Percentiles rank a stretch among this genome's conserved stretches.
These are phyloP conservation scores for Backusella morwellensis DNA, from an alignment of 192 early-diverging fungal genomes.

Conservation along the genomic window DNA sequence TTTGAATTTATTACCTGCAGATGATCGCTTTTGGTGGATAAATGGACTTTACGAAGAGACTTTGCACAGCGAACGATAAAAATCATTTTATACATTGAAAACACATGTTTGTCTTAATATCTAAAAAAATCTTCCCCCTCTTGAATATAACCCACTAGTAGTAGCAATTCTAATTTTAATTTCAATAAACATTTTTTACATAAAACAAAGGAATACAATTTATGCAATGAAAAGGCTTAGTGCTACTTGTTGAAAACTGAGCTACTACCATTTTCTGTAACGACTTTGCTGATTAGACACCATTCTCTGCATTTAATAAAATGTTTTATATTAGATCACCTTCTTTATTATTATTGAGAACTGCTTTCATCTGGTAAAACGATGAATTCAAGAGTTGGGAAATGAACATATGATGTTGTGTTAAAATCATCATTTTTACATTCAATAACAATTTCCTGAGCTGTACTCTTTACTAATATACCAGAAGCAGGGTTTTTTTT, in stretches of 20 bases:
- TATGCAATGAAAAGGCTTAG: background rate
- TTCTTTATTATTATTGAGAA: background rate
- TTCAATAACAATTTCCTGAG: constrained; percentile 1
- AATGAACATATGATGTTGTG: background rate
- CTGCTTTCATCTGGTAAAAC: background rate
- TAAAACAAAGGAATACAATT: background rate
- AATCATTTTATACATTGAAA: background rate
- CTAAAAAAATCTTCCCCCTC: background rate
- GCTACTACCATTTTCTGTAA: too few species aligned
- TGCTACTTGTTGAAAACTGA: too few species aligned
- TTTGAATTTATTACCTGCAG: constrained; percentile 10
- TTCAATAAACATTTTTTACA: background rate
- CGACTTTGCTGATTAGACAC: too few species aligned
- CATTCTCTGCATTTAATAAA: too few species aligned
- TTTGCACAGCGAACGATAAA: background rate
- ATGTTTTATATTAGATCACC: background rate
- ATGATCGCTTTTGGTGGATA: constrained; percentile 18
- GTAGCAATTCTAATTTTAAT: background rate
- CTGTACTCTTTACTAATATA: background rate
- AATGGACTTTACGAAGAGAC: constrained; percentile 10
- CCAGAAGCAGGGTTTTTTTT: background rate
- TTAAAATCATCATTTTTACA: background rate
- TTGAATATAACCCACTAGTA: background rate
- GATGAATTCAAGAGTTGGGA: background rate
- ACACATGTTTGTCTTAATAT: background rate